Conservation (phyloP, 2,329 filamentous ascomycete genomes). For the Dactylonectria estremocensis region DNA sequence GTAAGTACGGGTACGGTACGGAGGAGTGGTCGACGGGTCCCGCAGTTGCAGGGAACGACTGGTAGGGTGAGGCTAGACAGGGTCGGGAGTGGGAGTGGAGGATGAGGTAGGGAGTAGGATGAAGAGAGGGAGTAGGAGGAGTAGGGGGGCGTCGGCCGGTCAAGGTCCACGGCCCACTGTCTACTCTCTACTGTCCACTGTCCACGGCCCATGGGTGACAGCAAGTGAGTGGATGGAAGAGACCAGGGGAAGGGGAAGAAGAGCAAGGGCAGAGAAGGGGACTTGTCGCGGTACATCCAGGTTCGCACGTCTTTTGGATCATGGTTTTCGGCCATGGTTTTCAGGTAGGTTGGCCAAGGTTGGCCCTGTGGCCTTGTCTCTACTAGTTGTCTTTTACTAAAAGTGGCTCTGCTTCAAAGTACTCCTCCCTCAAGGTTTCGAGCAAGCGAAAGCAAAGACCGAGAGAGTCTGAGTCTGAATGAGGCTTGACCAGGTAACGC, state of each 20-base stretch:
- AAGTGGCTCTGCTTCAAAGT: background rate
- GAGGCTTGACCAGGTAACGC: slow-evolving; percentile 15
- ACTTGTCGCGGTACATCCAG: slow-evolving; percentile 16
- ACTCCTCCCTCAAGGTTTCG: slow-evolving; percentile 10
- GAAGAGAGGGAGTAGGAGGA: slow-evolving; percentile 17
- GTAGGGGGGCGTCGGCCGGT: slow-evolving; percentile 7
- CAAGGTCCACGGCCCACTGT: slow-evolving; percentile 14
- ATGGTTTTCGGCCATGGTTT: too few relatives aligned
- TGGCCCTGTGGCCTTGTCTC: slow-evolving; percentile 16
- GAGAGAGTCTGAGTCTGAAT: background rate
- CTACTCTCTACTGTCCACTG: slow-evolving; percentile 20
- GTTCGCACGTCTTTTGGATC: slow-evolving; percentile 1
- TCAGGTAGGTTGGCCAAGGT: background rate
- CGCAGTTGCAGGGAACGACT: slow-evolving; percentile 44
- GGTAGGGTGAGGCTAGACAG: slow-evolving; percentile 44
- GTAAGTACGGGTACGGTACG: slow-evolving; percentile 51
- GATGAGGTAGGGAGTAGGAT: slow-evolving; percentile 34
- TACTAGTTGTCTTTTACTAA: slow-evolving; percentile 20
- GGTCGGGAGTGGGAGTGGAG: slow-evolving; percentile 35
- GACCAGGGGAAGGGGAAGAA: slow-evolving; percentile 17
- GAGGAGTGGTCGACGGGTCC: slow-evolving; percentile 42
- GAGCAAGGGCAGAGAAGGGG: slow-evolving; percentile 20
- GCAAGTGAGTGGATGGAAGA: background rate
- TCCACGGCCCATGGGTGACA: slow-evolving; percentile 18
- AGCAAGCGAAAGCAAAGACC: slow-evolving; percentile 5